A percentile compares a stretch with the other conserved stretches of the same genome.
These are phyloP conservation scores for Wickerhamiella hasegawae DNA, from an alignment of 805 yeast genomes.

Conservation along the genomic window DNA sequence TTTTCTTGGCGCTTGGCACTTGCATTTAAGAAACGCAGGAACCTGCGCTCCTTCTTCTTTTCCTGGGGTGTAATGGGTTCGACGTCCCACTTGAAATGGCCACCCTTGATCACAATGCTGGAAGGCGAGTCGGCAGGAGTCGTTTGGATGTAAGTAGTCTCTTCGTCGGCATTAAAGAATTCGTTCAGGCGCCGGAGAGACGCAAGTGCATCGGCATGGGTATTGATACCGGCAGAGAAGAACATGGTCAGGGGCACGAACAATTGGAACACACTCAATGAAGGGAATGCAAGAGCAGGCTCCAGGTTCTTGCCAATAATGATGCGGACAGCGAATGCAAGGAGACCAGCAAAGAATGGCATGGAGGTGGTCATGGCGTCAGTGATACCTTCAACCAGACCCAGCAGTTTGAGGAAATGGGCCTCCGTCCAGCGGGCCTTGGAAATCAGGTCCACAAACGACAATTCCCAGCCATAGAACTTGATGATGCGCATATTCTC, in stretches of 20 bases:
- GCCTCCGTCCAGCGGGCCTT: slow-evolving; percentile 48
- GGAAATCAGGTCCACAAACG: slow-evolving; percentile 44
- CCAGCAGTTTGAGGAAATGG: slow-evolving; percentile 42
- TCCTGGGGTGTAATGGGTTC: slow-evolving; percentile 7
- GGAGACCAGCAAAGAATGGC: slow-evolving; percentile 58
- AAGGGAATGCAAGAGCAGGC: slow-evolving; percentile 55
- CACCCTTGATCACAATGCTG: slow-evolving; percentile 37
- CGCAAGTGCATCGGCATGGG: slow-evolving; percentile 27
- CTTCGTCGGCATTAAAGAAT: slow-evolving; percentile 24
- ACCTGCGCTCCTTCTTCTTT: neutral
- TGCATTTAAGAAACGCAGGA: no score
- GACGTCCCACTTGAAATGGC: slow-evolving; percentile 51
- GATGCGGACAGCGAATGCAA: slow-evolving; percentile 33
- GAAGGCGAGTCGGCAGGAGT: slow-evolving; percentile 21
- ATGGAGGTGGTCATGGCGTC: slow-evolving; percentile 52
- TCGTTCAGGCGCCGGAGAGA: slow-evolving; percentile 15
- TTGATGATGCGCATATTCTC: slow-evolving; percentile 69
- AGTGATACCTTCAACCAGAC: slow-evolving; percentile 43
- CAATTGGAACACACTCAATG: slow-evolving; percentile 53
- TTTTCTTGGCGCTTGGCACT: neutral
- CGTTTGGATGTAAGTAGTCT: slow-evolving; percentile 18
- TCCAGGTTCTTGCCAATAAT: slow-evolving; percentile 28
- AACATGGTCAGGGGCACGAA: slow-evolving; percentile 52
- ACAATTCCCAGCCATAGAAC: slow-evolving; percentile 81
- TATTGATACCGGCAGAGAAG: slow-evolving; percentile 31